Evolutionary conservation across 2,329 filamentous ascomycete genomes (phyloP).

Genomic region (Penicillium expansum): DNA sequence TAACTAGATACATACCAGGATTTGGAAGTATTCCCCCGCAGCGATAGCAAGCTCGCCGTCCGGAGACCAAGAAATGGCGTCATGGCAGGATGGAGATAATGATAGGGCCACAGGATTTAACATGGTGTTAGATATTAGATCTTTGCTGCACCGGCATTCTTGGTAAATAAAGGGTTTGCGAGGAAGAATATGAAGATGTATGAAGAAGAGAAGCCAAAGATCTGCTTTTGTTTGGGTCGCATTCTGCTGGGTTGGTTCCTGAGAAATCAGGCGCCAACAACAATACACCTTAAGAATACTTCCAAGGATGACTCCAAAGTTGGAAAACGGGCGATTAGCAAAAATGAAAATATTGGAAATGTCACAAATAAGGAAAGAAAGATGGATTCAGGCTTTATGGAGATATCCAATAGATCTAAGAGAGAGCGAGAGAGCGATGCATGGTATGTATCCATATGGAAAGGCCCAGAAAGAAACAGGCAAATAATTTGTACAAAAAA

Average conservation of each 20-base stretch:
- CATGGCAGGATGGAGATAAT: slow-evolving; percentile 51
- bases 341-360: background rate
- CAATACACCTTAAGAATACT: background rate
- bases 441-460: no score
- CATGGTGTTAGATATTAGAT: slow-evolving; percentile 20
- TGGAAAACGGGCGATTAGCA: background rate
- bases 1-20: slow-evolving; percentile 44
- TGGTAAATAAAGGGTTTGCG: background rate
- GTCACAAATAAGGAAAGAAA: background rate
- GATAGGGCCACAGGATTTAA: slow-evolving; percentile 37
- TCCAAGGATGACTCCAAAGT: background rate
- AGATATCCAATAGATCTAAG: background rate
- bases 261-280: background rate
- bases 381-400: no score
- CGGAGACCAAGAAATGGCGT: slow-evolving; percentile 58
- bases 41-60: slow-evolving; percentile 59
- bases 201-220: background rate
- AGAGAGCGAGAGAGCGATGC: background rate
- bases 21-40: slow-evolving; percentile 54
- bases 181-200: background rate
- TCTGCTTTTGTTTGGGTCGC: slow-evolving; percentile 1
- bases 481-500: background rate
- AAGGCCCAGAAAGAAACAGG: background rate
- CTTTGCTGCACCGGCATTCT: background rate
- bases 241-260: slow-evolving; percentile 3